Evolutionary conservation across 345 rosid species (phyloP).

Genomic region (Moricandia arvensis): DNA sequence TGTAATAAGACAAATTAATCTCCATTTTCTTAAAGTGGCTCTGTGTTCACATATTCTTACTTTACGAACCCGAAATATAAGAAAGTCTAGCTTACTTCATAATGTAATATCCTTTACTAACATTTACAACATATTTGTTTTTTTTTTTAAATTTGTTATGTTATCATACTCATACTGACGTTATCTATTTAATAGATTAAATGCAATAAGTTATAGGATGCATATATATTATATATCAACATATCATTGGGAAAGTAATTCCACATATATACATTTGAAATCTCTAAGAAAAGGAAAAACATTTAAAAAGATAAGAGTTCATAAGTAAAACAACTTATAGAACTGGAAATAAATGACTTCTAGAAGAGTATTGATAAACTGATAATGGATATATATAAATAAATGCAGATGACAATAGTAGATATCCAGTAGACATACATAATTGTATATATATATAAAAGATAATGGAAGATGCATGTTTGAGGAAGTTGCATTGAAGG

Average conservation of each 20-base stretch:
- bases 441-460: not conserved
- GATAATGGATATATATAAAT: not conserved
- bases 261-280: not conserved
- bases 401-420: not conserved
- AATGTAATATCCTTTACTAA: not conserved
- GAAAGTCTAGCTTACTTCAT: not conserved
- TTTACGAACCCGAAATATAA: not conserved
- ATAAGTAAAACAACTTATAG: slow-evolving; percentile 8
- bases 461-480: slow-evolving; percentile 7
- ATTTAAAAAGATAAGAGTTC: not conserved
- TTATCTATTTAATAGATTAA: not conserved
- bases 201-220: not conserved
- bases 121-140: not conserved
- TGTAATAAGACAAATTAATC: slow-evolving; percentile 8
- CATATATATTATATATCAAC: not conserved
- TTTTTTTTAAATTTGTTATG: too few species aligned
- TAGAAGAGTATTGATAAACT: not conserved
- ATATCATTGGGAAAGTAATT: not conserved
- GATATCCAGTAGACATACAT: not conserved
- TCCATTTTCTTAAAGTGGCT: not conserved
- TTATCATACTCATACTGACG: not conserved
- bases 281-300: not conserved
- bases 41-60: slow-evolving; percentile 13
- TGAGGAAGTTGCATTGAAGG: slow-evolving; percentile 23
- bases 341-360: not conserved